Base-by-base conservation (phyloP, 331 rosid genomes). In the Prunus yedoensis region DNA sequence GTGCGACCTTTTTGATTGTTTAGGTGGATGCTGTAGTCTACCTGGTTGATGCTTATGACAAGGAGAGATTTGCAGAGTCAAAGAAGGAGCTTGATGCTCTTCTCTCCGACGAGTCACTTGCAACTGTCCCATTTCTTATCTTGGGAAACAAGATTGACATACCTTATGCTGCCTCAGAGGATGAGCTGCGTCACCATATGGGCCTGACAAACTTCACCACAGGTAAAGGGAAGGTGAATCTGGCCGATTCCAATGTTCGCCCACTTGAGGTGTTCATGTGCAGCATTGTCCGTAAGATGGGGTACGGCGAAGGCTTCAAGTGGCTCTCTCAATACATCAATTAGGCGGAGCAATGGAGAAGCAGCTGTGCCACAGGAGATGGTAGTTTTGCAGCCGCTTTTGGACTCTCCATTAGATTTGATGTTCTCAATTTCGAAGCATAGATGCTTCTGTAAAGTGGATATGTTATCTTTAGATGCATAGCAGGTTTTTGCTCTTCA, bases 251-350 rank as follows among this genome's bases (percentile, higher is more conserved):
- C 57, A 85, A 81, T 64, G 91, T 93, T 64, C 96, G 98, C 12
- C 96, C 96, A 62, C 67, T 93, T 21, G 96, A 93, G 79, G 96
- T 93, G 17, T 93, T 90, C 81, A 93, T 93, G 98, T 93, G 98
- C 86, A 93, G 98, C 57, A 93, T 93, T 51, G 96, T 93, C 54
- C 96, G 96, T 75, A 93, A 93, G 85, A 93, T 93, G 98, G 98
- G 96, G 2, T 93, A 93, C 17, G 98, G 98, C 0, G 98, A 93
- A 65, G 98, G 98, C 80, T 93, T 93, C 68, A 83, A 85, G 83
- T 93, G 98, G 98, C 81, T 93, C 66, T 93, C 98, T 76, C 96
- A 93, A 80, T 93, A 93, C 87, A 90, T 93, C 75, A 86, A 93
- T 80, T 91, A 89, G 89, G 74, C 25, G 38, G 66, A 67, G 23